phyloP scores from a whole-genome alignment of 1,284 basidiomycete species.

The Ganoderma leucocontextum region DNA sequence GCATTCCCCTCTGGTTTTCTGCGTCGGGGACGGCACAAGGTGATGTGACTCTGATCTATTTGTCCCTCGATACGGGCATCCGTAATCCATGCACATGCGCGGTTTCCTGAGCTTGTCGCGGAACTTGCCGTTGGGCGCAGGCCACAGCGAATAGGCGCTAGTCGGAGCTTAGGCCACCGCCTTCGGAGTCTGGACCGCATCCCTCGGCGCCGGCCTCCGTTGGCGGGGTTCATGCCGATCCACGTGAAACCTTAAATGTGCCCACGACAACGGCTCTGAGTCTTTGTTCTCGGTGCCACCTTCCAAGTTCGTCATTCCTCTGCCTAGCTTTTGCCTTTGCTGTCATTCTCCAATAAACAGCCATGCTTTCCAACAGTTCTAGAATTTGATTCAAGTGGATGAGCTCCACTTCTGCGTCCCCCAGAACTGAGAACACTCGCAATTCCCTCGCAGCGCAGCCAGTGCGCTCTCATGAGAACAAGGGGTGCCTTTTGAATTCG shows the following conservation, averaged over 20 bases:
- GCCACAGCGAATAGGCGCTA: background rate
- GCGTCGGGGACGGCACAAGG: background rate
- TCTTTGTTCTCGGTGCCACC: background rate
- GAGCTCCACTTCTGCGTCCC: background rate
- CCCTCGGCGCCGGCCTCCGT: background rate
- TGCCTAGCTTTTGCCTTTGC: background rate
- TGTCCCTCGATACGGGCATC: constrained; percentile 3
- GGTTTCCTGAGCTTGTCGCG: background rate
- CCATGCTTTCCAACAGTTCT: background rate
- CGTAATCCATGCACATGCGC: background rate
- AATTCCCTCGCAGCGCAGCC: background rate
- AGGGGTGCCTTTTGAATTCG: background rate
- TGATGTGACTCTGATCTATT: background rate
- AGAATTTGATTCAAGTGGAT: background rate
- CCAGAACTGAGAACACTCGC: background rate
- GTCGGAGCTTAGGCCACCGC: background rate
- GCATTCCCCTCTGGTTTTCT: background rate
- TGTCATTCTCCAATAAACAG: background rate
- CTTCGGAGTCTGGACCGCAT: background rate
- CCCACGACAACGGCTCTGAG: background rate
- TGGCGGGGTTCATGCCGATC: background rate
- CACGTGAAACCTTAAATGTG: constrained; percentile 1
- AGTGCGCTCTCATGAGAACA: background rate
- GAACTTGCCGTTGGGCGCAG: constrained; percentile 13
- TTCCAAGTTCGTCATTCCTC: background rate